Evolutionary conservation across 345 rosid genomes (phyloP).

Genomic region (Eutrema yunnanense): DNA sequence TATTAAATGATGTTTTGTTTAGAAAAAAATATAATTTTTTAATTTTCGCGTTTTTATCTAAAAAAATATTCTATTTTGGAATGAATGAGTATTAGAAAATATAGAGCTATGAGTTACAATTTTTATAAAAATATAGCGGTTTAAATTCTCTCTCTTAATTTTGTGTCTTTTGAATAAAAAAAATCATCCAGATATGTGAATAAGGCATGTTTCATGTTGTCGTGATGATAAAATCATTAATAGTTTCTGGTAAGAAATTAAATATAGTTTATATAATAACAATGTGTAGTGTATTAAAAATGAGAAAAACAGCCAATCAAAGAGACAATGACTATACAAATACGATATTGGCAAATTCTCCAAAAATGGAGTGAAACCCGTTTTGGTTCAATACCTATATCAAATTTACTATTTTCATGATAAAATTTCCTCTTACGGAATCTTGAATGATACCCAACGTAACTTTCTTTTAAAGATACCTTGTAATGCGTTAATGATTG

Average conservation of each 20-base stretch:
- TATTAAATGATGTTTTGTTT: no score
- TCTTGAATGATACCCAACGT: not conserved
- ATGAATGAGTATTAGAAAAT: not conserved
- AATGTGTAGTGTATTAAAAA: not conserved
- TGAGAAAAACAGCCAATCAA: not conserved
- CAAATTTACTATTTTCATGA: conserved; percentile 4
- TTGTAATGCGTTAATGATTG: not conserved
- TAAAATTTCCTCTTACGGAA: not conserved
- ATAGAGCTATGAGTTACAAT: not conserved
- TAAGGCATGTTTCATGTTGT: not conserved
- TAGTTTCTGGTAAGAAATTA: not conserved
- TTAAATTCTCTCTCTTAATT: not conserved
- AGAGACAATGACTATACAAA: not conserved
- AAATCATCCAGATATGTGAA: not conserved
- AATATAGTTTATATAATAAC: not conserved
- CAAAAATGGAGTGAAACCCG: not conserved
- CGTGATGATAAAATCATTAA: not conserved
- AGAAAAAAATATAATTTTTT: no score
- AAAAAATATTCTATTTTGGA: no score
- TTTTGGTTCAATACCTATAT: not conserved
- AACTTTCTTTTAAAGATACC: not conserved
- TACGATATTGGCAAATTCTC: not conserved
- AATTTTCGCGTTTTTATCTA: no score
- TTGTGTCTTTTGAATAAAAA: not conserved
- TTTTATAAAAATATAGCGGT: not conserved